A percentile compares a stretch with the other conserved stretches of the same genome.
These are phyloP conservation scores for Apodospora peruviana DNA, from an alignment of 495 filamentous ascomycete genomes.

Conservation along the genomic window DNA sequence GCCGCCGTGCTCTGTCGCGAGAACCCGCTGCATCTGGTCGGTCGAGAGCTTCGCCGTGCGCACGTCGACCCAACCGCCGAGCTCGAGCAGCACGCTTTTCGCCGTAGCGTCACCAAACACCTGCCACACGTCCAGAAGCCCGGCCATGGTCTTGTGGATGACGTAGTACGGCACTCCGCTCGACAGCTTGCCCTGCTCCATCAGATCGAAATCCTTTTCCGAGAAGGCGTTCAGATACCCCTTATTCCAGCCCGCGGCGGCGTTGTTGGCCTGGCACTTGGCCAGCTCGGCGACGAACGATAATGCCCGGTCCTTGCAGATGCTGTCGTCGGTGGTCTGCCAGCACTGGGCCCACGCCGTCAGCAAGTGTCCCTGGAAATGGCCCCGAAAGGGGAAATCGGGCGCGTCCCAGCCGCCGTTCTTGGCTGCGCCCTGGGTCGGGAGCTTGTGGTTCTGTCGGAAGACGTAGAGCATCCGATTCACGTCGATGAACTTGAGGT, in stretches of 20 bases:
- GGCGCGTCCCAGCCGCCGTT: constrained; percentile 37
- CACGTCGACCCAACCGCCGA: constrained; percentile 32
- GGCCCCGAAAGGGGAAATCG: constrained; percentile 33
- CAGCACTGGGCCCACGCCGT: constrained; percentile 10
- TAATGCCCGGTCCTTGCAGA: constrained; percentile 26
- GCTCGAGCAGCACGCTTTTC: constrained; percentile 18
- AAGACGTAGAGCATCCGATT: constrained; percentile 35
- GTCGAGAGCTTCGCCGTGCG: constrained; percentile 24
- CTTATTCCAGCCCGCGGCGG: constrained; percentile 17
- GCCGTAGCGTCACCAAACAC: constrained; percentile 25
- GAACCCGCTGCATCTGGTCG: constrained; percentile 30
- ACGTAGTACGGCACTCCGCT: constrained; percentile 18
- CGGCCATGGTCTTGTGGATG: constrained; percentile 19
- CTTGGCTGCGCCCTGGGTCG: constrained; percentile 21
- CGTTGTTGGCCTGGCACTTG: constrained; percentile 35
- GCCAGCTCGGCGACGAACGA: constrained; percentile 28
- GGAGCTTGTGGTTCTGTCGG: constrained; percentile 27
- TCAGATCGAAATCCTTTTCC: constrained; percentile 27
- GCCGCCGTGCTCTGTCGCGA: constrained; percentile 34
- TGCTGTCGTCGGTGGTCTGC: constrained; percentile 21
- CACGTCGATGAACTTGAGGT: constrained; percentile 29
- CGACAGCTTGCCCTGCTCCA: constrained; percentile 18
- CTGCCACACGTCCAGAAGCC: constrained; percentile 29
- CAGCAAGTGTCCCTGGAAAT: constrained; percentile 32
- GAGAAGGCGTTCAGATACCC: constrained; percentile 35